Percentiles rank a stretch among this genome's conserved stretches.
These are phyloP conservation scores for Poronia punctata DNA, from an alignment of 495 filamentous ascomycete species.

Conservation along the genomic window DNA sequence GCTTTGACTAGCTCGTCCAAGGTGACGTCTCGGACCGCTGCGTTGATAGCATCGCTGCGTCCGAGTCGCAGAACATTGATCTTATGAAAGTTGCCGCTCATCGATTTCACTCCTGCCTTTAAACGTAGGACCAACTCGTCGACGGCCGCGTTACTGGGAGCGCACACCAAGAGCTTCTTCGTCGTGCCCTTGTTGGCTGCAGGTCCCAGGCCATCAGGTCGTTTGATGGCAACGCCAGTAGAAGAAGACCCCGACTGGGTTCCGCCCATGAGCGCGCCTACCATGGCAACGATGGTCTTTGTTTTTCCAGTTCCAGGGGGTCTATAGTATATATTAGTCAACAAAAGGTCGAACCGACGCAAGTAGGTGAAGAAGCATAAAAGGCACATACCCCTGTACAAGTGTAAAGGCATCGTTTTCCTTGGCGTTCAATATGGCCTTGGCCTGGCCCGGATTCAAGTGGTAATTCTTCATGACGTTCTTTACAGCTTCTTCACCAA, in stretches of 20 bases:
- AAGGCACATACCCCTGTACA: conserved; percentile 66
- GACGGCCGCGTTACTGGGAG: conserved; percentile 94
- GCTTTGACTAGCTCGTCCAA: conserved; percentile 84
- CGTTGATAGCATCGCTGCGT: conserved; percentile 86
- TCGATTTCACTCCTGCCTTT: conserved; percentile 78
- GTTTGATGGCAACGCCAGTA: conserved; percentile 39
- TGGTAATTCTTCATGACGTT: conserved; percentile 65
- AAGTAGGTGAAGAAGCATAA: background rate
- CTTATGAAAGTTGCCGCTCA: conserved; percentile 60
- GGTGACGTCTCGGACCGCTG: conserved; percentile 83
- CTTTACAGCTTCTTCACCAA: conserved; percentile 62
- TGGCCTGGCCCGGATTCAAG: conserved; percentile 86
- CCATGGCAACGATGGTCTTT: conserved; percentile 95
- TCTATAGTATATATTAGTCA: conserved; percentile 29
- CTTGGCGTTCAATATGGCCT: conserved; percentile 80
- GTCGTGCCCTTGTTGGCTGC: conserved; percentile 25
- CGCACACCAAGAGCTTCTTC: conserved; percentile 91
- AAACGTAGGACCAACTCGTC: conserved; percentile 93
- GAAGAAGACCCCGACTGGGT: conserved; percentile 40
- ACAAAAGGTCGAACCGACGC: too few species aligned
- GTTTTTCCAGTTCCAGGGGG: conserved; percentile 97
- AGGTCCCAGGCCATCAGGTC: conserved; percentile 31
- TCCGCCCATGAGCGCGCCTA: conserved; percentile 73
- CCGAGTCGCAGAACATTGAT: conserved; percentile 86
- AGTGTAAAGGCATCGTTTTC: conserved; percentile 95